A percentile compares a stretch with the other conserved stretches of the same genome.
phyloP scores from a whole-genome alignment of 1,284 basidiomycete genomes.

The Sphagnurus paluster region DNA sequence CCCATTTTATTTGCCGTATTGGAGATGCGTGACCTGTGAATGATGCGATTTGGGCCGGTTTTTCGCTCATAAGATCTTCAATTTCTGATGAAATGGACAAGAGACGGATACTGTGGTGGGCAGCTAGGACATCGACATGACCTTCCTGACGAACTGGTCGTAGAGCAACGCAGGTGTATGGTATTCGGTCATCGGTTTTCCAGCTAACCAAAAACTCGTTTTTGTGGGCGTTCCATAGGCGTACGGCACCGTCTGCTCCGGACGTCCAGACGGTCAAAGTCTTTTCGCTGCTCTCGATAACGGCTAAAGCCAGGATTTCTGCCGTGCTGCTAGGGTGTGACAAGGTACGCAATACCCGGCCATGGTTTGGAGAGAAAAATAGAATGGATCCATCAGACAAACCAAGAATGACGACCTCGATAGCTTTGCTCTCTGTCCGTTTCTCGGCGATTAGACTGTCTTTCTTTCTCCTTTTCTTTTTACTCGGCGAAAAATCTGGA shows the following conservation, averaged over 20 bases:
- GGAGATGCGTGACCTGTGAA: conserved; percentile 70
- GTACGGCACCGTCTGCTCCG: conserved; percentile 53
- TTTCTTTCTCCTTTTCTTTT: conserved; percentile 51
- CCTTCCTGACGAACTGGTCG: conserved; percentile 39
- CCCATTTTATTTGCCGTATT: conserved; percentile 55
- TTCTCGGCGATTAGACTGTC: conserved; percentile 34
- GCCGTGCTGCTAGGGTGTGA: conserved; percentile 54
- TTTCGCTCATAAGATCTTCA: conserved; percentile 32
- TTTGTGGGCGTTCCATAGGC: conserved; percentile 56
- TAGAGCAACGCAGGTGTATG: conserved; percentile 53
- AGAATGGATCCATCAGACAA: conserved; percentile 56
- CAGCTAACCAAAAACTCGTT: conserved; percentile 47
- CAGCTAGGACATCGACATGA: conserved; percentile 49
- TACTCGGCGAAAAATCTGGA: conserved; percentile 32
- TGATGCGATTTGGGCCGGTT: conserved; percentile 44
- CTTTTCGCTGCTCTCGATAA: conserved; percentile 27
- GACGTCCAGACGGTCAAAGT: conserved; percentile 53
- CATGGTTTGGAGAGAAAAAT: conserved; percentile 60
- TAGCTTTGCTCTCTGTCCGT: conserved; percentile 22
- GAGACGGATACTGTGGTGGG: conserved; percentile 60
- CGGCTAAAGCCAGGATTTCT: conserved; percentile 49
- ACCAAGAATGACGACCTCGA: conserved; percentile 53
- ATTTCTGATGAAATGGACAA: conserved; percentile 36
- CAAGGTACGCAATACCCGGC: conserved; percentile 52
- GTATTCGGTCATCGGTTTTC: conserved; percentile 56